A percentile compares a stretch with the other conserved stretches of the same genome.
Conservation (phyloP, 2,329 filamentous ascomycete genomes). For the Claviceps sorghi region DNA sequence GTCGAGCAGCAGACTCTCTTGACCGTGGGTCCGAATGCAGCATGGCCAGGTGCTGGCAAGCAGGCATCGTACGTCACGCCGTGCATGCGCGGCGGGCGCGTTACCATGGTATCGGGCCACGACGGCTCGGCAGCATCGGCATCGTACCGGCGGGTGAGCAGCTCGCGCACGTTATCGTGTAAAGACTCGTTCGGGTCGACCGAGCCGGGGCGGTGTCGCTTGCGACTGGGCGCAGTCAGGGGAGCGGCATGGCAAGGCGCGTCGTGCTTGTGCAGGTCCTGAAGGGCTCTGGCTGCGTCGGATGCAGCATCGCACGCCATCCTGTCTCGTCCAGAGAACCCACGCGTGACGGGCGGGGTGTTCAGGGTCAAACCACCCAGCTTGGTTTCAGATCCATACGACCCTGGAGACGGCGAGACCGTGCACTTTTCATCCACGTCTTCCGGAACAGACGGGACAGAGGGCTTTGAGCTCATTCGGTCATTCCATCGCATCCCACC, state of each 20-base stretch:
- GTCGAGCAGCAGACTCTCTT: conserved; percentile 55
- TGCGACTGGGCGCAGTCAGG: conserved; percentile 26
- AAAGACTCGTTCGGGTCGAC: conserved; percentile 46
- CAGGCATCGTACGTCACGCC: conserved; percentile 12
- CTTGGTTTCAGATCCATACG: conserved; percentile 39
- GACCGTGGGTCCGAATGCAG: conserved; percentile 32
- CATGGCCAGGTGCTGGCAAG: conserved; percentile 25
- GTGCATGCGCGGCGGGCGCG: conserved; percentile 17
- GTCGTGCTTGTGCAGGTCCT: conserved; percentile 44
- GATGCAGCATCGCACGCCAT: conserved; percentile 27
- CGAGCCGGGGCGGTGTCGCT: conserved; percentile 46
- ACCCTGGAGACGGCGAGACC: conserved; percentile 41
- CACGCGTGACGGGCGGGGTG: conserved; percentile 30
- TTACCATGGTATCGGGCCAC: conserved; percentile 22
- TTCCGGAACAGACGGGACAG: conserved; percentile 43
- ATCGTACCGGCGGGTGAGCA: conserved; percentile 30
- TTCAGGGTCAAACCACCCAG: conserved; percentile 34
- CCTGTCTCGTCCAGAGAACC: conserved; percentile 31
- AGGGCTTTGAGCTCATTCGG: conserved; percentile 36
- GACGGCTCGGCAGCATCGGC: conserved; percentile 11
- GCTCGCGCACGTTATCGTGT: conserved; percentile 53
- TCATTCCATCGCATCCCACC: conserved; percentile 43
- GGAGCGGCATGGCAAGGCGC: conserved; percentile 23
- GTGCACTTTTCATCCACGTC: conserved; percentile 36
- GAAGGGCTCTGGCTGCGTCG: conserved; percentile 43